Conservation (phyloP, 495 filamentous ascomycete genomes). For the Evernia prunastri region DNA sequence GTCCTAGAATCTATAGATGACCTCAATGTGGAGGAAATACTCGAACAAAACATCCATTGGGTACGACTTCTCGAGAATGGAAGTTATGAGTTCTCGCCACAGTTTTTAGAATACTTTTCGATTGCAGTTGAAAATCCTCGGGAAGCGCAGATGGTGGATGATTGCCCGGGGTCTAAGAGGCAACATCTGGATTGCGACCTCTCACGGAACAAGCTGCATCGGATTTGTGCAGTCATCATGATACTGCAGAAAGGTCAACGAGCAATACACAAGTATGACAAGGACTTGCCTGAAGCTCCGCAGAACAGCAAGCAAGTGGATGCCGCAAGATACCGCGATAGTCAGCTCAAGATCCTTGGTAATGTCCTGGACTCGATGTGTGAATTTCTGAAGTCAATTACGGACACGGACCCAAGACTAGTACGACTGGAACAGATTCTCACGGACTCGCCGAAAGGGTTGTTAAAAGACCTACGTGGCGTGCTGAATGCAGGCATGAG, state of each 20-base stretch:
- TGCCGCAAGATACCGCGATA: conserved; percentile 25
- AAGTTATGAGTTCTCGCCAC: conserved; percentile 18
- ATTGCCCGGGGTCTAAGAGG: conserved; percentile 1
- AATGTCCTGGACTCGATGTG: conserved; percentile 14
- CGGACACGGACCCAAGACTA: conserved; percentile 14
- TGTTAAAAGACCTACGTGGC: conserved; percentile 23
- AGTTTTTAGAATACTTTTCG: conserved; percentile 23
- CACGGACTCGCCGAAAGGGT: conserved; percentile 9
- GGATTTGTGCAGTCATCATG: conserved; percentile 24
- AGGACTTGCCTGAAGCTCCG: conserved; percentile 14
- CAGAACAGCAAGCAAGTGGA: conserved; percentile 21
- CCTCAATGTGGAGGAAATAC: conserved; percentile 4
- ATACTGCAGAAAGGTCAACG: conserved; percentile 24
- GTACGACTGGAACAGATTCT: conserved; percentile 24
- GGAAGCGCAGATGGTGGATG: conserved; percentile 11
- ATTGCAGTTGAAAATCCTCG: conserved; percentile 24
- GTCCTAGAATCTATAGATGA: conserved; percentile 3
- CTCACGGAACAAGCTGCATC: conserved; percentile 26
- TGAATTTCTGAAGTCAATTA: conserved; percentile 9
- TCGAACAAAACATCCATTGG: conserved; percentile 26
- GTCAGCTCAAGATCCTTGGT: conserved; percentile 22
- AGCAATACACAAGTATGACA: conserved; percentile 12
- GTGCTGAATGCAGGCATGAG: conserved; percentile 24
- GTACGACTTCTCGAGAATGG: conserved; percentile 16
- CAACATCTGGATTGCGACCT: neutral